A percentile compares a stretch with the other conserved stretches of the same genome.
Conservation (phyloP, 495 filamentous ascomycete genomes). For the Cercophora newfieldiana region DNA sequence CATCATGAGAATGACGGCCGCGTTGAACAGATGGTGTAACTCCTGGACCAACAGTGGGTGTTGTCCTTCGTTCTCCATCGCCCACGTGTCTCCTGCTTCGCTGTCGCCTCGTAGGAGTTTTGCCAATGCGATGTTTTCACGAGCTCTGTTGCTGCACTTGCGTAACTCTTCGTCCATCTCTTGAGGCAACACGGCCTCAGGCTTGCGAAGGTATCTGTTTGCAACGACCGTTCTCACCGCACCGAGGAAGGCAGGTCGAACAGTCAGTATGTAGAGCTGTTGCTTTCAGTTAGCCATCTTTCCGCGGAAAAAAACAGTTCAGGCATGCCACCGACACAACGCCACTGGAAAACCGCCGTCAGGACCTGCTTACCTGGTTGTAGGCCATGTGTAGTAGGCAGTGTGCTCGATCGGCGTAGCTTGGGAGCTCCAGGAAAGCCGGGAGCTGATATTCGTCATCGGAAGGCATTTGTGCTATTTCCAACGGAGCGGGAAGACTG, state of each 20-base stretch:
- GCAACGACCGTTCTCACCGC: conserved; percentile 41
- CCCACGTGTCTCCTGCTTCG: background rate
- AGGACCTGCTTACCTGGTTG: conserved; percentile 36
- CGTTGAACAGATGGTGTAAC: conserved; percentile 48
- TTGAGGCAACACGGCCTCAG: background rate
- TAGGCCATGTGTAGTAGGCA: conserved; percentile 44
- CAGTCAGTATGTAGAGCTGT: conserved; percentile 41
- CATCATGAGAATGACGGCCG: conserved; percentile 43
- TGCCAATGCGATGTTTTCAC: conserved; percentile 37
- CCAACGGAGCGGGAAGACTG: background rate
- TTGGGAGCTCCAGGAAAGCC: background rate
- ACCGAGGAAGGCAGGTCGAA: conserved; percentile 42
- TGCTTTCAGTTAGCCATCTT: conserved; percentile 14
- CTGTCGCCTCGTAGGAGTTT: background rate
- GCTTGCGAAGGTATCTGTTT: conserved; percentile 16
- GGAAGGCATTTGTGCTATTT: background rate
- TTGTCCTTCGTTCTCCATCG: conserved; percentile 21
- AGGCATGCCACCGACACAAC: no score
- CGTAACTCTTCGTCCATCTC: conserved; percentile 23
- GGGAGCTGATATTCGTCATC: no score
- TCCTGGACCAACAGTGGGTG: conserved; percentile 35
- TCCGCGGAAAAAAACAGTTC: no score
- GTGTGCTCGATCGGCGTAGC: conserved; percentile 31
- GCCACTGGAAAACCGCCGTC: no score
- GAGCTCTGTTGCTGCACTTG: conserved; percentile 36